Percentiles rank a stretch among this genome's conserved stretches.
Conservation (phyloP, 83 land plant genomes). For the Thuja plicata region DNA sequence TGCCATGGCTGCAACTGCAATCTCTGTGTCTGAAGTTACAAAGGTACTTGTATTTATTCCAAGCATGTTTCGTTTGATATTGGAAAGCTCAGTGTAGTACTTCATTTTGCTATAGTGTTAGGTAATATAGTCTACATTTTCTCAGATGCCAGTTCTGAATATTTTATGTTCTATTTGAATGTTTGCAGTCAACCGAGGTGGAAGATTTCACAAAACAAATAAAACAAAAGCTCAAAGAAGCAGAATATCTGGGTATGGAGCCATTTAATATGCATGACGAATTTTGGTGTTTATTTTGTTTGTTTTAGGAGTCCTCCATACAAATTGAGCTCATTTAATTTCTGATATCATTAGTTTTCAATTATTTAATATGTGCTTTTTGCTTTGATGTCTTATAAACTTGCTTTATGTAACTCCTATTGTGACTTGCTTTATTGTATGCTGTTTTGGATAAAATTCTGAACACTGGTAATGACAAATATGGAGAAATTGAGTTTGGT, state of each 20-base stretch:
- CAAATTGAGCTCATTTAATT: neutral
- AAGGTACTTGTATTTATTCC: slow-evolving; percentile 20
- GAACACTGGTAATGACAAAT: neutral
- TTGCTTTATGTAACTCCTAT: neutral
- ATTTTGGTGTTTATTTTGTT: neutral
- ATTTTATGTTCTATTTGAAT: neutral
- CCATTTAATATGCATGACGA: slow-evolving; percentile 8
- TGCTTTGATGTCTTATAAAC: neutral
- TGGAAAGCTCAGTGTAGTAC: neutral
- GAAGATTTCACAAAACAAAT: slow-evolving; percentile 46
- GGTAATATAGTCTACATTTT: neutral
- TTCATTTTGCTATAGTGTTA: neutral
- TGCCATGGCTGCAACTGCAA: slow-evolving; percentile 59
- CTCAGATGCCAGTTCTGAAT: neutral
- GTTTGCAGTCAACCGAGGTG: slow-evolving; percentile 47
- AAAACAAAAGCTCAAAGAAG: slow-evolving; percentile 45
- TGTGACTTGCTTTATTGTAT: no score
- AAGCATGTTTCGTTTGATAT: neutral
- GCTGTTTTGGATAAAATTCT: neutral
- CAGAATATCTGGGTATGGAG: slow-evolving; percentile 45
- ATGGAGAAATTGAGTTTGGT: neutral
- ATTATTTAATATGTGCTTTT: neutral
- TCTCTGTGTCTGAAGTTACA: slow-evolving; percentile 52
- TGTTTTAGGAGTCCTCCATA: neutral
- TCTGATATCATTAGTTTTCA: neutral